These are phyloP conservation scores for Plasmodium adleri DNA, from an alignment of 169 alveolate genomes.

Conservation along the genomic window DNA sequence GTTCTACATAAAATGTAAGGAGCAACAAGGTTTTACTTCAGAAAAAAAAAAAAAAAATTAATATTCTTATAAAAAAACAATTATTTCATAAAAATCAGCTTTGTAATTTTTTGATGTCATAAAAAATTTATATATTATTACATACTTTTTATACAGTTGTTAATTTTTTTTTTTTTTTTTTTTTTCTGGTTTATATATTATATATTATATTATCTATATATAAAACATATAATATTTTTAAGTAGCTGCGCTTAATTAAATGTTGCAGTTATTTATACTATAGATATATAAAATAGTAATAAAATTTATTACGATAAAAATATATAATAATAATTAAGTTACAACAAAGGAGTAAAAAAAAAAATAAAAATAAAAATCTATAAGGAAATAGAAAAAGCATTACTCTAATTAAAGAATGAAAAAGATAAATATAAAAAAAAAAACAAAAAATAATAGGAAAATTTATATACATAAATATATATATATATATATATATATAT, in stretches of 20 bases:
- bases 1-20: too few relatives aligned
- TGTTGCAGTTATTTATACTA: too few relatives aligned
- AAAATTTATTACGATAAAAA: background rate
- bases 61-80: background rate
- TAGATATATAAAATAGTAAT: background rate
- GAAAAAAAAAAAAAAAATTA: too few relatives aligned
- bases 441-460: background rate
- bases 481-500: conserved; percentile 8
- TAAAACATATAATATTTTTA: background rate
- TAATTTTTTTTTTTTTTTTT: background rate
- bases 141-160: background rate
- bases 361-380: background rate
- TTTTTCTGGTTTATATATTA: background rate
- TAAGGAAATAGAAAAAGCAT: background rate
- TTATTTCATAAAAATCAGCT: background rate
- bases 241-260: too few relatives aligned
- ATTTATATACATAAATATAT: background rate
- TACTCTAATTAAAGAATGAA: conserved; percentile 33
- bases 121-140: background rate
- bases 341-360: background rate
- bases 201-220: conserved; percentile 1
- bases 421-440: conserved; percentile 2
- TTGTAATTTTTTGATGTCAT: background rate
- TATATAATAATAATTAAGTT: background rate
- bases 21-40: too few relatives aligned